These are phyloP conservation scores for Athelia psychrophila DNA, from an alignment of 1,284 basidiomycete species.

Conservation along the genomic window DNA sequence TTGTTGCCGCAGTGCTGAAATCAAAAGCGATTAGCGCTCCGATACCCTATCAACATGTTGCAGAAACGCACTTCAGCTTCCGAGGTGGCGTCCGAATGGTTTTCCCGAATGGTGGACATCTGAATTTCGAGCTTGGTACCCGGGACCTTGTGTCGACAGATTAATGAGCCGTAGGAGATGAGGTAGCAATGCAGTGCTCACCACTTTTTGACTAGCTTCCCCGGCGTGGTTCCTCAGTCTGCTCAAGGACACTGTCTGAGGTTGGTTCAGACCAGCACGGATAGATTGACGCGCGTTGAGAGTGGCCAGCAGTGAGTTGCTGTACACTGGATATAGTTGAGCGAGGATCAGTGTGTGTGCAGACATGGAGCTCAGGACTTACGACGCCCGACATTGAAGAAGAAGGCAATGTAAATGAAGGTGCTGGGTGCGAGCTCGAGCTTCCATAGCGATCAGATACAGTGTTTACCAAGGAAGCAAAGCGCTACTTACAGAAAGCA, in stretches of 20 bases:
- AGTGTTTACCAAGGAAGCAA: neutral
- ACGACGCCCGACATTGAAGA: neutral
- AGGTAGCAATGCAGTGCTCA: no score
- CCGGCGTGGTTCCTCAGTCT: no score
- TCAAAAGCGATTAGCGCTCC: no score
- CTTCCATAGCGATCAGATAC: neutral
- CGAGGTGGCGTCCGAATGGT: no score
- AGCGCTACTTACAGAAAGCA: neutral
- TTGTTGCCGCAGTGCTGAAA: no score
- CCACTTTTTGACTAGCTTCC: no score
- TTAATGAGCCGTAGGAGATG: no score
- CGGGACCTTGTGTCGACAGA: no score
- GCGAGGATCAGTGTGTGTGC: neutral
- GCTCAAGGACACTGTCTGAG: neutral
- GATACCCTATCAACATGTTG: no score
- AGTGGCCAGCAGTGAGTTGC: neutral
- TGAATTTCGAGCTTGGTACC: no score
- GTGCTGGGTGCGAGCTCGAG: neutral
- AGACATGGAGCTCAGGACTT: neutral
- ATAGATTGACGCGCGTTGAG: neutral
- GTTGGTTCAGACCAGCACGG: neutral
- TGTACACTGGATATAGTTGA: neutral
- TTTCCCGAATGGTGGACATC: no score
- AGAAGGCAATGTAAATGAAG: constrained; percentile 2
- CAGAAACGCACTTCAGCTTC: no score